These are phyloP conservation scores for Herpotrichia juniperi DNA, from an alignment of 2,329 filamentous ascomycete genomes.

Conservation along the genomic window DNA sequence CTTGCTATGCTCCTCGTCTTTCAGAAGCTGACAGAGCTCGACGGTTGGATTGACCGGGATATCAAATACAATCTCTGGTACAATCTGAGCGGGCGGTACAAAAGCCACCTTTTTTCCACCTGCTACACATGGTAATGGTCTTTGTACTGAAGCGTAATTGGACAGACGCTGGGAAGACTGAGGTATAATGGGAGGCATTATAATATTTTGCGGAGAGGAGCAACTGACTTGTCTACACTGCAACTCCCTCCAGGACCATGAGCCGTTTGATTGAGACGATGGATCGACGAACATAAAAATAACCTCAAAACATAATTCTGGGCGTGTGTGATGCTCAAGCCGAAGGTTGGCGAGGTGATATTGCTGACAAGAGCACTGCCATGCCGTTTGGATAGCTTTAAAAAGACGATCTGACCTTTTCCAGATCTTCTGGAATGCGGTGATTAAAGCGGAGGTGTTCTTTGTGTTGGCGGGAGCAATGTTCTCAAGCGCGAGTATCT, in stretches of 20 bases:
- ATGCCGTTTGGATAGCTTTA: slow-evolving; percentile 21
- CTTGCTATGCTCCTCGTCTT: slow-evolving; percentile 3
- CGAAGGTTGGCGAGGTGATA: slow-evolving; percentile 27
- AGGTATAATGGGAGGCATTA: neutral
- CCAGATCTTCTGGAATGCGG: slow-evolving; percentile 14
- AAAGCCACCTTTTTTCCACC: slow-evolving; percentile 12
- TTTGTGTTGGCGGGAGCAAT: slow-evolving; percentile 7
- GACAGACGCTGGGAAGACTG: neutral
- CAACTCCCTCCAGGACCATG: slow-evolving; percentile 21
- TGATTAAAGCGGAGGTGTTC: slow-evolving; percentile 12
- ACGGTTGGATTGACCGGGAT: slow-evolving; percentile 2
- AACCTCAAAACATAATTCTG: slow-evolving; percentile 24
- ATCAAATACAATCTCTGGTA: slow-evolving; percentile 8
- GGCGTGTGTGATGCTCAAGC: slow-evolving; percentile 25
- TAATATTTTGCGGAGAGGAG: neutral
- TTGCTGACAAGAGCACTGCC: slow-evolving; percentile 25
- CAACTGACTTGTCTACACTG: slow-evolving; percentile 18
- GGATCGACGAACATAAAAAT: slow-evolving; percentile 21
- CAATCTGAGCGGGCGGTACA: neutral
- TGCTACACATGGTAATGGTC: neutral
- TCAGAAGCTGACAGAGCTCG: slow-evolving; percentile 14
- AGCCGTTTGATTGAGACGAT: slow-evolving; percentile 4
- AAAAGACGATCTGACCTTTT: slow-evolving; percentile 22
- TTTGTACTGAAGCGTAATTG: neutral
- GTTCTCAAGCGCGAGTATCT: slow-evolving; percentile 15